Base-by-base conservation (phyloP, 1,284 basidiomycete genomes). In the Coriolopsis trogii region DNA sequence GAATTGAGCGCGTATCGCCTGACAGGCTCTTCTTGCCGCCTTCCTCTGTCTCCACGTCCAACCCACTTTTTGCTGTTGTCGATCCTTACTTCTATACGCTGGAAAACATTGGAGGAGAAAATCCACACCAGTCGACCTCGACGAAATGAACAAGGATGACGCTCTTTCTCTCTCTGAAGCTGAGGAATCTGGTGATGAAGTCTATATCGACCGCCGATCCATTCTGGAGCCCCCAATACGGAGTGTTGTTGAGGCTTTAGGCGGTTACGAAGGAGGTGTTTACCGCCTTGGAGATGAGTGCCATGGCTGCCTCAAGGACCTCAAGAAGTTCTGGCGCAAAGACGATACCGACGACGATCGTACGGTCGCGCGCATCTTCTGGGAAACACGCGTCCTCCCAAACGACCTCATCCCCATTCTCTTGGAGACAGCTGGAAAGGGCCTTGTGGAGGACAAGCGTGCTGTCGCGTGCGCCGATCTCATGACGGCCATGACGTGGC, bases 401-500 rank as follows among this genome's bases (percentile, higher is more conserved):
- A 66, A 92, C 61, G 95, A 98, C 70, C 76, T 98, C 34, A 74
- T 97, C 10, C 89, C 91, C 13, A 89, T 98, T 49, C 75, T 98
- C 18, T 78, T 91, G 46, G 84, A 85, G 56, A 91, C 89, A 0
- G 88, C 89, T 0, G 87, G 87, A 12, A 82, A 84, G 57, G 91
- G 91, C 10, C 74, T 81, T 20, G 84, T 87, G 41, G 91, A 87
- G 66, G 92, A 87, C 74, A 93, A 91, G 66, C 82, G 93, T 42
- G 90, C 93, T 0, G 80, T 97, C 20, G 85, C 90, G 3, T 91
- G 89, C 59, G 89, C 85, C 6, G 95, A 98, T 67, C 76, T 98
- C 23, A 87, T 96, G 64, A 91, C 92, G 0, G 93, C 94, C 0
- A 90, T 98, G 87, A 98, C 94, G 3, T 98, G 95, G 95, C 95